A percentile compares a stretch with the other conserved stretches of the same genome.
These are phyloP conservation scores for Cladosporium sp. DNA, from an alignment of 2,329 filamentous ascomycete genomes.

Conservation along the genomic window DNA sequence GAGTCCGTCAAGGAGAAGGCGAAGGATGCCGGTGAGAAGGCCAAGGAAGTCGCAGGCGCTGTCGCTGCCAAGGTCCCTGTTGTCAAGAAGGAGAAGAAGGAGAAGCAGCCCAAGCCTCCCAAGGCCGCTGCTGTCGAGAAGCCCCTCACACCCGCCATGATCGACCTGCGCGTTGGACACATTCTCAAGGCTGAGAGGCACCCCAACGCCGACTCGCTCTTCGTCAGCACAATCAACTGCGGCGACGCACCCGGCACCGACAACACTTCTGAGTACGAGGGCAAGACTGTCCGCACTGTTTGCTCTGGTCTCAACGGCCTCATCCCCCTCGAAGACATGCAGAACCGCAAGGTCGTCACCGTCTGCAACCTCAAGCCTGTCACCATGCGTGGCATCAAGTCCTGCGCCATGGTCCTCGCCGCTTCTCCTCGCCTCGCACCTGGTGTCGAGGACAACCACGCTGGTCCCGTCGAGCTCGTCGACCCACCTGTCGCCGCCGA, in stretches of 20 bases:
- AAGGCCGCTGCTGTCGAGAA: conserved; percentile 64
- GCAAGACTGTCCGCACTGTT: conserved; percentile 88
- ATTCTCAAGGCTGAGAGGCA: conserved; percentile 95
- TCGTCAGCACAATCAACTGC: conserved; percentile 91
- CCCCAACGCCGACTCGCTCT: conserved; percentile 94
- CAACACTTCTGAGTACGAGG: conserved; percentile 88
- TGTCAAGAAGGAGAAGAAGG: conserved; percentile 49
- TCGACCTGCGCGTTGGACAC: conserved; percentile 94
- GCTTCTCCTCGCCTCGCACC: conserved; percentile 82
- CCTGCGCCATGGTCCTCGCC: conserved; percentile 86
- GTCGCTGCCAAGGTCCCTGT: conserved; percentile 44
- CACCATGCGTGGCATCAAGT: conserved; percentile 92
- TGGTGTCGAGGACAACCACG: conserved; percentile 82
- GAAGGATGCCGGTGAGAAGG: conserved; percentile 50
- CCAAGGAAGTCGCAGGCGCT: conserved; percentile 50
- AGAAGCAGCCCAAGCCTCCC: conserved; percentile 75
- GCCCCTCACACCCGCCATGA: conserved; percentile 77
- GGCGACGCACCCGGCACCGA: conserved; percentile 83
- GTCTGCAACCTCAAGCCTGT: conserved; percentile 99
- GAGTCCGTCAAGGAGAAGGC: conserved; percentile 49
- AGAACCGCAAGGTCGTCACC: conserved; percentile 88
- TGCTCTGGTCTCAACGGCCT: conserved; percentile 96
- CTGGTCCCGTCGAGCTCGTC: conserved; percentile 88
- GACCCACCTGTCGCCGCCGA: conserved; percentile 73
- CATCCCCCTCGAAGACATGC: conserved; percentile 92